Conservation (phyloP, 148 eudicot species). For the Salicornia ramosissima region DNA sequence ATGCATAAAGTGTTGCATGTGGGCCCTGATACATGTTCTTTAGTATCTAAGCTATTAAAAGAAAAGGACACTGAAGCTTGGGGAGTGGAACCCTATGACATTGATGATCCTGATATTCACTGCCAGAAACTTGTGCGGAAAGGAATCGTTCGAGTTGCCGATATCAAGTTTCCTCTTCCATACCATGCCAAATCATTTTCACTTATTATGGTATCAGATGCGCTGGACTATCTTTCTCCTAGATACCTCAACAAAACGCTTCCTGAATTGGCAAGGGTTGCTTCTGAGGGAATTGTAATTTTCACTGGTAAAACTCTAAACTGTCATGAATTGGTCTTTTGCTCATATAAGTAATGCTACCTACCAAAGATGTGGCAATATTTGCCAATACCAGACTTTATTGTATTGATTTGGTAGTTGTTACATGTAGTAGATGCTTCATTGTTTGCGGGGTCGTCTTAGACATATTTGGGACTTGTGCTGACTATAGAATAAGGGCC, state of each 20-base stretch:
- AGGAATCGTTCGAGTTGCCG: constrained; percentile 34
- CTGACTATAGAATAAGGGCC: too few species aligned
- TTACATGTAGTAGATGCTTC: neutral
- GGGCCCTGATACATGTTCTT: constrained; percentile 45
- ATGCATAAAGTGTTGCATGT: constrained; percentile 41
- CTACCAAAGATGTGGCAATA: neutral
- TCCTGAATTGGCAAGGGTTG: constrained; percentile 42
- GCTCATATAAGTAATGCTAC: neutral
- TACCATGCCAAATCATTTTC: constrained; percentile 36
- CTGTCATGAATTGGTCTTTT: neutral
- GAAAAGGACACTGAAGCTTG: constrained; percentile 35
- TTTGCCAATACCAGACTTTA: neutral
- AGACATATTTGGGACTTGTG: too few species aligned
- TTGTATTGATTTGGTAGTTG: neutral
- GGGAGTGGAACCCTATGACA: constrained; percentile 45
- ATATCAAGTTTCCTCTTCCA: constrained; percentile 40
- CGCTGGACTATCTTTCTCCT: constrained; percentile 38
- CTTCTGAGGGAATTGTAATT: constrained; percentile 41
- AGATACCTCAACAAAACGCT: constrained; percentile 44
- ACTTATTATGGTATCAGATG: constrained; percentile 35
- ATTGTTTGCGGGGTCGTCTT: too few species aligned
- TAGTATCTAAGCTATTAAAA: constrained; percentile 32
- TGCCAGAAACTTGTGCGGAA: constrained; percentile 32
- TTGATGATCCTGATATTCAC: constrained; percentile 36
- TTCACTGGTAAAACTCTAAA: constrained; percentile 28